Conservation (phyloP, 805 yeast species). For the Hanseniaspora lindneri region DNA sequence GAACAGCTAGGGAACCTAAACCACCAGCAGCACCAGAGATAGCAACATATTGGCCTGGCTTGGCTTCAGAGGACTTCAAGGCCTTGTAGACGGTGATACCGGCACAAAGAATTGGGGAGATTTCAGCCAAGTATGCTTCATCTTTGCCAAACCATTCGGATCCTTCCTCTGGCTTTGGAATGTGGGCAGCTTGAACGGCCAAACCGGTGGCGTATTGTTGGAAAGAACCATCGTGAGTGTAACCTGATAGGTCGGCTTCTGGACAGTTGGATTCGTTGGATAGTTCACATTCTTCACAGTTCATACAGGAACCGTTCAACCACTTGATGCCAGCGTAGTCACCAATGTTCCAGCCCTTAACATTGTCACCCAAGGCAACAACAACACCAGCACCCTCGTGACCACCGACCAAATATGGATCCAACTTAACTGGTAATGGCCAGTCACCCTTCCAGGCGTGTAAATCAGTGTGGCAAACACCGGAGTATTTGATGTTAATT, state of each 20-base stretch:
- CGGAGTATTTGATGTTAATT: conserved; percentile 73
- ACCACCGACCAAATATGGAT: conserved; percentile 58
- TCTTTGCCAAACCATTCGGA: conserved; percentile 15
- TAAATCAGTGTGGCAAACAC: conserved; percentile 88
- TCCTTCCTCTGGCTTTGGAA: conserved; percentile 30
- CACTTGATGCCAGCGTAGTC: conserved; percentile 59
- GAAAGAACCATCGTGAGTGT: conserved; percentile 60
- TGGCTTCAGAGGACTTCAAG: conserved; percentile 43
- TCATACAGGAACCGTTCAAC: conserved; percentile 56
- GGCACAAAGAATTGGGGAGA: conserved; percentile 55
- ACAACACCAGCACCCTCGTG: conserved; percentile 67
- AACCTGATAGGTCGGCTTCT: conserved; percentile 58
- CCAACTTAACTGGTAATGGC: conserved; percentile 45
- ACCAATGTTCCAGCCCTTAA: conserved; percentile 49
- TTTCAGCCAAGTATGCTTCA: conserved; percentile 43
- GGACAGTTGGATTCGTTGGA: conserved; percentile 56
- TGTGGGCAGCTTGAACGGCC: conserved; percentile 50
- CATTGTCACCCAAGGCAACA: conserved; percentile 50
- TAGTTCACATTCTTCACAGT: conserved; percentile 52
- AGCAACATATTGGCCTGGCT: conserved; percentile 62
- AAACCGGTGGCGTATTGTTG: conserved; percentile 57
- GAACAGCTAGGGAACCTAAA: conserved; percentile 62
- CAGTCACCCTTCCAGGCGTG: conserved; percentile 94
- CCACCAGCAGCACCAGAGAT: conserved; percentile 78
- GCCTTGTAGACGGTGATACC: conserved; percentile 62